Evolutionary conservation across 1,284 basidiomycete genomes (phyloP), one percentile per base, ranked within the genome.

Genomic region (Moniliella sp.): DNA sequence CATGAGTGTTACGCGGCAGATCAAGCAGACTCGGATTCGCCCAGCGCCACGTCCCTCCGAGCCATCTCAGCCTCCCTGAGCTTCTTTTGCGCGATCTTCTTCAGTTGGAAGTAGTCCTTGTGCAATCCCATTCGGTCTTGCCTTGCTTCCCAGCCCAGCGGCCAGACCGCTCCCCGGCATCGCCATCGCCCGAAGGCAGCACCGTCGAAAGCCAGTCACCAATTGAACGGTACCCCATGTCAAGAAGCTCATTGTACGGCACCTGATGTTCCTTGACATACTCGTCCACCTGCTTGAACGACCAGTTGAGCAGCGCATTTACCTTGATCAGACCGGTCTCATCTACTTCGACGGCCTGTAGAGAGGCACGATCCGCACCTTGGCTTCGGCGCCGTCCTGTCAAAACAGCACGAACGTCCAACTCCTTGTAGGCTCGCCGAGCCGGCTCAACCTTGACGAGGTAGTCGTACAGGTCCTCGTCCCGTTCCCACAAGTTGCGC

Each of bases 201-300:
- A 44, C 65, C 0, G 88, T 97, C 42, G 81, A 86, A 64, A 97
- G 91, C 78, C 83, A 88, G 63, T 97, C 88, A 5, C 88, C 88
- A 41, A 97, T 74, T 49, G 78, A 83, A 50, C 75, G 76, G 68
- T 94, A 97, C 1, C 88, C 88, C 56, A 83, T 71, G 45, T 75
- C 75, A 25, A 94, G 70, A 3, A 97, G 69, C 42, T 72, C 74
- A 66, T 97, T 94, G 48, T 75, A 74, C 1, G 86, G 86, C 1
- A 94, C 84, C 18, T 72, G 66, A 64, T 94, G 74, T 42, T 72
- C 68, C 34, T 74, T 73, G 37, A 88, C 70, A 60, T 94, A 91
- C 52, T 73, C 74, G 46, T 93, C 76, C 14, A 94, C 80, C 33
- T 82, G 65, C 9, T 67, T 63, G 63, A 93, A 91, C 14, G 71